Evolutionary conservation across 2,329 filamentous ascomycete genomes (phyloP).

Genomic region (Aspergillus sp.): DNA sequence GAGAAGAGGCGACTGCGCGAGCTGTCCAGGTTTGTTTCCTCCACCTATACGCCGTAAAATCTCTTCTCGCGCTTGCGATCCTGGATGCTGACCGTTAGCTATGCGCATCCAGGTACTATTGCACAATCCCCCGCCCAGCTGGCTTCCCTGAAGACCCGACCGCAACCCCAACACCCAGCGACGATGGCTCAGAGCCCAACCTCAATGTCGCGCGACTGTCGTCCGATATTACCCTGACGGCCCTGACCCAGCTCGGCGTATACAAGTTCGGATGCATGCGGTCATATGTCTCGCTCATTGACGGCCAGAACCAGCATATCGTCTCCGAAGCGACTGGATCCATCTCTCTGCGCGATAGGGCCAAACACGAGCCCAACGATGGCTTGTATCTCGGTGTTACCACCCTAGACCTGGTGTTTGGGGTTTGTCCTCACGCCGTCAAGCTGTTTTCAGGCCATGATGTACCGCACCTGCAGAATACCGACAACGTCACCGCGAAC

Average conservation of each 20-base stretch:
- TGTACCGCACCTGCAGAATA: constrained; percentile 3
- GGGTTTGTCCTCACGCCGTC: constrained; percentile 1
- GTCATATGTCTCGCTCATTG: constrained; percentile 51
- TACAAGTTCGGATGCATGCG: constrained; percentile 43
- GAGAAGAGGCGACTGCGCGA: constrained; percentile 4
- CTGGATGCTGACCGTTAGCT: background rate
- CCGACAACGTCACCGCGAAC: background rate
- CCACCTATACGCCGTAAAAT: background rate
- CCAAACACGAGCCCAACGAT: constrained; percentile 12
- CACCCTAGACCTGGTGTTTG: constrained; percentile 3
- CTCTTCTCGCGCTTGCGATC: background rate
- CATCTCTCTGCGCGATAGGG: constrained; percentile 25
- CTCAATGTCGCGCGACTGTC: background rate
- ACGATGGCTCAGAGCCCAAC: background rate
- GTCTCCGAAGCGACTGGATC: constrained; percentile 51
- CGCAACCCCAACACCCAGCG: background rate
- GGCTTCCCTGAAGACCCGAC: background rate
- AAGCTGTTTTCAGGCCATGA: constrained; percentile 1
- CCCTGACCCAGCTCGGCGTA: constrained; percentile 51
- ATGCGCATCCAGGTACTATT: background rate
- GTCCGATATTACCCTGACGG: constrained; percentile 38
- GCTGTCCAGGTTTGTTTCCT: constrained; percentile 3
- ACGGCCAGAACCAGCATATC: constrained; percentile 46
- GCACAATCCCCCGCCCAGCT: background rate
- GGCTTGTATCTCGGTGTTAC: constrained; percentile 22